Evolutionary conservation across 768 basidiomycete genomes (phyloP).

Genomic region (Xanthoconium stramineum): DNA sequence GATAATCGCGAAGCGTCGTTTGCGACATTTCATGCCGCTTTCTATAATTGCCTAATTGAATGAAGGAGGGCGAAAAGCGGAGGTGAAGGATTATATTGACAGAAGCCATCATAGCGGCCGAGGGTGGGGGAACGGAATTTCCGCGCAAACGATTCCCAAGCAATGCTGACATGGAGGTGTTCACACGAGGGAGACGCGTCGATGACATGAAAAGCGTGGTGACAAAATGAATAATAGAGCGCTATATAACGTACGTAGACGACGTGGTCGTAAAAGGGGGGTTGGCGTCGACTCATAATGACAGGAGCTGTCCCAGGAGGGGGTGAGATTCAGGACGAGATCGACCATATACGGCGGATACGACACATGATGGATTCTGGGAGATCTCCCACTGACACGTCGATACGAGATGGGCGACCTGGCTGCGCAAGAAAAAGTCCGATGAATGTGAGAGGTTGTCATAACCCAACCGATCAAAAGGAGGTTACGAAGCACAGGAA

Average conservation of each 20-base stretch:
- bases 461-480: neutral
- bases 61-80: slow-evolving; percentile 4
- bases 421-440: slow-evolving; percentile 12
- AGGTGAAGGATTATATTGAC: slow-evolving; percentile 4
- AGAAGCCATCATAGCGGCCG: slow-evolving; percentile 6
- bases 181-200: too few species aligned
- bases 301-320: slow-evolving; percentile 25
- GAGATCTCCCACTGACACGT: slow-evolving; percentile 20
- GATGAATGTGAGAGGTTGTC: slow-evolving; percentile 18
- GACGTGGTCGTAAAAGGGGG: slow-evolving; percentile 15
- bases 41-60: slow-evolving; percentile 17
- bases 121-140: slow-evolving; percentile 14
- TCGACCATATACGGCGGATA: slow-evolving; percentile 16
- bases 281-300: slow-evolving; percentile 1
- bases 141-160: slow-evolving; percentile 19
- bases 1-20: slow-evolving; percentile 22
- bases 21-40: neutral
- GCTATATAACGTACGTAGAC: slow-evolving; percentile 6
- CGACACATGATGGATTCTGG: slow-evolving; percentile 14
- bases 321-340: slow-evolving; percentile 15
- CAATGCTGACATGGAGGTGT: neutral
- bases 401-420: slow-evolving; percentile 14
- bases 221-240: slow-evolving; percentile 11
- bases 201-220: slow-evolving; percentile 5
- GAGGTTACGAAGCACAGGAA: too few species aligned